A percentile compares a stretch with the other conserved stretches of the same genome.
phyloP scores from a whole-genome alignment of 768 basidiomycete genomes.

The Steccherinum ochraceum region DNA sequence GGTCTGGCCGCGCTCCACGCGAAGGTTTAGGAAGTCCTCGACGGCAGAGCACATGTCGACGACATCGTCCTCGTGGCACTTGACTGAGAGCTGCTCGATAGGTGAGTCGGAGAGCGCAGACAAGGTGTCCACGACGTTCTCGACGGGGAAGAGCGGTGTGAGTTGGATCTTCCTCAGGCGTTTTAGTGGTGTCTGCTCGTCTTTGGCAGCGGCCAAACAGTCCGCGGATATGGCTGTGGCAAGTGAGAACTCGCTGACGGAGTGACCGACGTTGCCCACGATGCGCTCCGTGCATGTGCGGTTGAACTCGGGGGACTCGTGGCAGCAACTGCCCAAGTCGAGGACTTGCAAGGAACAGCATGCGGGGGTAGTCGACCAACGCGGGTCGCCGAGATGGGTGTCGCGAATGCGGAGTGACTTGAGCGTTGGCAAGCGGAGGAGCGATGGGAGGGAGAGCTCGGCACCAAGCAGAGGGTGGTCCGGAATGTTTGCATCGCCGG shows the following conservation, averaged over 20 bases:
- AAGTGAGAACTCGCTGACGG: slow-evolving; percentile 50
- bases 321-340: slow-evolving; percentile 48
- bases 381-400: slow-evolving; percentile 62
- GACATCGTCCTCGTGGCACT: slow-evolving; percentile 58
- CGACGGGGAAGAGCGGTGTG: slow-evolving; percentile 55
- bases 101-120: slow-evolving; percentile 52
- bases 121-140: slow-evolving; percentile 54
- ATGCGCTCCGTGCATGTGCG: slow-evolving; percentile 51
- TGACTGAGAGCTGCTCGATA: slow-evolving; percentile 49
- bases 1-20: slow-evolving; percentile 38
- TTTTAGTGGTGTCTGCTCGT: slow-evolving; percentile 38
- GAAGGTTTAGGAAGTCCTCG: slow-evolving; percentile 48
- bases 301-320: slow-evolving; percentile 49
- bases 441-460: slow-evolving; percentile 56
- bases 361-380: slow-evolving; percentile 48
- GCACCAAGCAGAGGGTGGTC: slow-evolving; percentile 43
- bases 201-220: slow-evolving; percentile 29
- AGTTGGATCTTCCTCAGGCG: slow-evolving; percentile 52
- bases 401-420: slow-evolving; percentile 58
- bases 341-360: slow-evolving; percentile 48
- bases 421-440: slow-evolving; percentile 58
- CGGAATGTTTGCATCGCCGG: slow-evolving; percentile 56
- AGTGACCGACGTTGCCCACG: slow-evolving; percentile 50
- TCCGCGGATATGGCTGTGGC: slow-evolving; percentile 36
- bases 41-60: slow-evolving; percentile 54